Base-by-base conservation (phyloP, 2,329 filamentous ascomycete species). In the Tolypocladium album region DNA sequence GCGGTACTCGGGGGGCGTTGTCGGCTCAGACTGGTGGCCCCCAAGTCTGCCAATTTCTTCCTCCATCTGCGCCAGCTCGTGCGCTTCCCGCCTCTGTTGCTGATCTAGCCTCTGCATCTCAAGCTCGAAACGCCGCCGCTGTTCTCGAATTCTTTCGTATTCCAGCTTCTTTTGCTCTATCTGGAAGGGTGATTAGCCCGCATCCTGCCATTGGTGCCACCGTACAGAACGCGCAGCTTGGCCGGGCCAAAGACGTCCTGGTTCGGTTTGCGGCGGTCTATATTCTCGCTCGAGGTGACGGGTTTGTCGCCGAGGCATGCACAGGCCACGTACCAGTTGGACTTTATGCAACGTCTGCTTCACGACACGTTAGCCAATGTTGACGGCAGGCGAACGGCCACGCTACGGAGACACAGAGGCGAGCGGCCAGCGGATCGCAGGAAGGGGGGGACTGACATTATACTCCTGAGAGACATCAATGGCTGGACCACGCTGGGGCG, bases 121-220 rank as follows among this genome's bases (percentile, higher is more conserved):
- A 65, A 89, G 87, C 76, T 97, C 92, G 68, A 96, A 96, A 55
- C 89, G 86, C 64, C 90, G 86, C 69, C 90, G 91, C 73, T 96
- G 90, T 74, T 96, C 90, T 65, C 90, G 85, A 68, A 97, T 87
- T 69, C 88, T 87, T 74, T 97, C 93, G 77, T 95, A 95, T 74
- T 96, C 92, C 70, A 90, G 80, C 70, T 92, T 91, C 76, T 96
- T 96, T 76, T 94, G 94, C 73, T 96, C 92, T 71, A 96, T 85
- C 92, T 97, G 74, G 61, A 60, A 57, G 61, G 55, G 53, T 61
- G 65, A 72, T 84, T 68, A 79, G 74, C 67, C 63, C 60, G 42
- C 22, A 39, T 24, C 9, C 34, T 15, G 38, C 31, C 43, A 13
- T 47, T 5, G 34, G n/a, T 34, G 34, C n/a, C 15, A 4, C 40